Base-by-base conservation (phyloP, 2,329 filamentous ascomycete species). In the Neophaeococcomyces mojaviensis region DNA sequence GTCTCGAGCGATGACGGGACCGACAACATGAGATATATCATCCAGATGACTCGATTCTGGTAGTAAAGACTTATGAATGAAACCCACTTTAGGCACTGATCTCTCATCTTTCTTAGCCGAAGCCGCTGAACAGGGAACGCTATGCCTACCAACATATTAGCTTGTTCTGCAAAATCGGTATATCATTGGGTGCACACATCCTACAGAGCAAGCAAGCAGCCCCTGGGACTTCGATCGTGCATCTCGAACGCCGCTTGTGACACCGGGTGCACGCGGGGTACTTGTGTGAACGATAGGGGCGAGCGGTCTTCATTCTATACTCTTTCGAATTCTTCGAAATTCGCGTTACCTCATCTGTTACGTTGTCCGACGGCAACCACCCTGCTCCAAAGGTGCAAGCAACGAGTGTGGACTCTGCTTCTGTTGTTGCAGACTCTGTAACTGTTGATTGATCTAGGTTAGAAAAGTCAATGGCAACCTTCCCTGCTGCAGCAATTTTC, bases 281-380 rank as follows among this genome's bases (percentile, higher is more conserved):
- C 49, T 78, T 71, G 62, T 81, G 78, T 6, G 78, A 81, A 49
- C 78, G 68, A 57, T 81, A 81, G 2, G 78, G 78, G 36, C 78
- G 68, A 41, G 68, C 43, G 31, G 47, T 50, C n/a, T 48, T 45
- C 48, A 48, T 53, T 13, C 3, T 46, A 38, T 19, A 34, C 16
- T 30, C 32, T 37, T 28, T 26, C 8, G 18, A 12, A 16, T 15
- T 13, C 13, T 13, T 13, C 10, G 15, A 15, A 19, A 3, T 20
- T 28, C 32, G n/a, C 13, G 41, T n/a, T 32, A 22, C 9, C 18
- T 44, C 41, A 10, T 13, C n/a, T 18, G 32, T 16, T 13, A 22
- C 13, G 15, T 44, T 37, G 9, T 12, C 41, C 32, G 32, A 36
- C 12, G 32, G 33, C 5, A 10, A 28, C 24, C 10, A 10, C 5